Conservation (phyloP, 495 filamentous ascomycete genomes). For the Neohortaea acidophila region DNA sequence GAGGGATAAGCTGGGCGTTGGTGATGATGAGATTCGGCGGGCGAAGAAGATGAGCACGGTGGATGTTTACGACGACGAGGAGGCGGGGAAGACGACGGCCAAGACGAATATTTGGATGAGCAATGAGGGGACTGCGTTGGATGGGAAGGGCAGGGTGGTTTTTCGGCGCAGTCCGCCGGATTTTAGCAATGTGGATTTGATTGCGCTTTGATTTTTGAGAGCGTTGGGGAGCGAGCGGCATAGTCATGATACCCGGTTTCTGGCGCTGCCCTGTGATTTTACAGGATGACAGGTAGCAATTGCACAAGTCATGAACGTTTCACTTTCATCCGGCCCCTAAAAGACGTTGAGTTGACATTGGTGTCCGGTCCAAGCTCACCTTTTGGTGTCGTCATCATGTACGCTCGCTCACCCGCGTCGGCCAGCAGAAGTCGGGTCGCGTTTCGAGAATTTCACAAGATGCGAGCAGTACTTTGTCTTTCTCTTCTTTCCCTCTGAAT, state of each 20-base stretch:
- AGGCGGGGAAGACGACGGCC: conserved; percentile 2
- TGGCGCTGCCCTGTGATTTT: conserved; percentile 5
- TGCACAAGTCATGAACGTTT: too few relatives aligned
- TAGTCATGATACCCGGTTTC: neutral
- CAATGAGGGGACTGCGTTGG: conserved; percentile 77
- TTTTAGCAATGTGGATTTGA: conserved; percentile 80
- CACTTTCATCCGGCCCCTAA: too few relatives aligned
- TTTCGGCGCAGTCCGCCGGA: conserved; percentile 83
- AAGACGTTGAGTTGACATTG: too few relatives aligned
- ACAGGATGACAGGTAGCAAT: neutral
- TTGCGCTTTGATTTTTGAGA: conserved; percentile 49
- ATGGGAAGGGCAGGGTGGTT: conserved; percentile 69
- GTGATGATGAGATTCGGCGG: conserved; percentile 74
- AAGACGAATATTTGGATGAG: conserved; percentile 58
- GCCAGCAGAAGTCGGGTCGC: too few relatives aligned
- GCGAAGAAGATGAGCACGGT: conserved; percentile 39
- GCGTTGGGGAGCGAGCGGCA: neutral
- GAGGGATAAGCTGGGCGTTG: conserved; percentile 75
- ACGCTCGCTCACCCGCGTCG: too few relatives aligned
- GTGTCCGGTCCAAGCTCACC: too few relatives aligned
- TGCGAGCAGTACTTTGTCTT: too few relatives aligned
- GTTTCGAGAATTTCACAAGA: too few relatives aligned
- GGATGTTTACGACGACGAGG: conserved; percentile 29
- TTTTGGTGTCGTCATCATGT: too few relatives aligned
- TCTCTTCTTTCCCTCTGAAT: too few relatives aligned